These are phyloP conservation scores for Gymnopilus junonius DNA, from an alignment of 768 basidiomycete genomes.

Conservation along the genomic window DNA sequence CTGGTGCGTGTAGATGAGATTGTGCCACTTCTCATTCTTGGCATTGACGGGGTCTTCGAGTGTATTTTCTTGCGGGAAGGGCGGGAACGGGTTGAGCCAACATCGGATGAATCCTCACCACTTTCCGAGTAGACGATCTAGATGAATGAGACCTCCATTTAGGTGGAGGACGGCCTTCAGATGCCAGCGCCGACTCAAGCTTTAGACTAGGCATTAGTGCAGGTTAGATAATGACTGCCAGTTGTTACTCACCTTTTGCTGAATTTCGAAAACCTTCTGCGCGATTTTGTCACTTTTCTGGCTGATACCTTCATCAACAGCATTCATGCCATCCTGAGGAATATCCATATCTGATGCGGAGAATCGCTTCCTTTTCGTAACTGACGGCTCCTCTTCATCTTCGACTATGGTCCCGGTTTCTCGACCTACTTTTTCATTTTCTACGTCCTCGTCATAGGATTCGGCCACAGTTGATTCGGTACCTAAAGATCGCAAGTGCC, in stretches of 20 bases:
- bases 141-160: constrained; percentile 40
- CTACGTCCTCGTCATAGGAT: constrained; percentile 48
- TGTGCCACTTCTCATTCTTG: constrained; percentile 62
- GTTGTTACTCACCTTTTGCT: constrained; percentile 74
- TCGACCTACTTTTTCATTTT: constrained; percentile 37
- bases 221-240: constrained; percentile 1
- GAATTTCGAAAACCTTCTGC: constrained; percentile 86
- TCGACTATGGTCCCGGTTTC: constrained; percentile 61
- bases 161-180: constrained; percentile 51
- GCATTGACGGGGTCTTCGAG: constrained; percentile 37
- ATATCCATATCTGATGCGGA: constrained; percentile 69
- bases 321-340: constrained; percentile 79
- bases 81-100: constrained; percentile 44
- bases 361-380: constrained; percentile 74
- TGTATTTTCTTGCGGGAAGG: constrained; percentile 37
- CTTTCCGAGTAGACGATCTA: constrained; percentile 44
- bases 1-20: constrained; percentile 63
- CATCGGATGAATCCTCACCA: constrained; percentile 60
- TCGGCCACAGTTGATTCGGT: constrained; percentile 86
- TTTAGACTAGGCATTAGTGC: constrained; percentile 31
- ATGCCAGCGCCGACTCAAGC: constrained; percentile 76
- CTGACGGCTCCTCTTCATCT: constrained; percentile 51
- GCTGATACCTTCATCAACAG: constrained; percentile 86
- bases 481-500: constrained; percentile 68
- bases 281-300: constrained; percentile 87